These are phyloP conservation scores for Leptosphaerulina australis DNA, from an alignment of 2,329 filamentous ascomycete genomes.

Conservation along the genomic window DNA sequence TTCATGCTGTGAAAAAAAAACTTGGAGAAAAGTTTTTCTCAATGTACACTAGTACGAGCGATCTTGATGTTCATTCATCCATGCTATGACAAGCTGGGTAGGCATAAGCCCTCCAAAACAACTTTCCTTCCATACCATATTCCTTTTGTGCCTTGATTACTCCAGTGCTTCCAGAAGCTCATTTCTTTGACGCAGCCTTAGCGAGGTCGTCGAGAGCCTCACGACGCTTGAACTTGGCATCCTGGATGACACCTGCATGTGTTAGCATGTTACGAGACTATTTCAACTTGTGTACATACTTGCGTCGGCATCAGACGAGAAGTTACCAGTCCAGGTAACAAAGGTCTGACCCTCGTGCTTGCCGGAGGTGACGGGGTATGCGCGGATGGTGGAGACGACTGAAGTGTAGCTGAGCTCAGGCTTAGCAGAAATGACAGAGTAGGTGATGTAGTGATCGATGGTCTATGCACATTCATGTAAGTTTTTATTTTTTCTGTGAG, in stretches of 20 bases:
- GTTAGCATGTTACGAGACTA: constrained; percentile 2
- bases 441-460: constrained; percentile 77
- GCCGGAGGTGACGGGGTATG: constrained; percentile 70
- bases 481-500: no score
- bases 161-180: constrained; percentile 13
- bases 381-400: constrained; percentile 70
- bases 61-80: not conserved
- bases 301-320: constrained; percentile 72
- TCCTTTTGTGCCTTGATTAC: no score
- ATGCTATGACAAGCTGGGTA: not conserved
- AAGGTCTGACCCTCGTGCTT: constrained; percentile 68
- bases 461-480: constrained; percentile 50
- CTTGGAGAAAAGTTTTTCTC: no score
- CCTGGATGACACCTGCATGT: constrained; percentile 68
- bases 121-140: not conserved
- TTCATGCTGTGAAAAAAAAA: no score
- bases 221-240: constrained; percentile 77
- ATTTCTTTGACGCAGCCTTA: constrained; percentile 54
- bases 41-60: not conserved
- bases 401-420: constrained; percentile 70
- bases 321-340: constrained; percentile 71
- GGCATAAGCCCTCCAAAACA: not conserved
- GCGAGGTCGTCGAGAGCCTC: constrained; percentile 72
- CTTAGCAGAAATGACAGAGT: constrained; percentile 70
- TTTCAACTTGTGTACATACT: constrained; percentile 56